Evolutionary conservation across 495 filamentous ascomycete genomes (phyloP).

Genomic region (Neurospora sp.): DNA sequence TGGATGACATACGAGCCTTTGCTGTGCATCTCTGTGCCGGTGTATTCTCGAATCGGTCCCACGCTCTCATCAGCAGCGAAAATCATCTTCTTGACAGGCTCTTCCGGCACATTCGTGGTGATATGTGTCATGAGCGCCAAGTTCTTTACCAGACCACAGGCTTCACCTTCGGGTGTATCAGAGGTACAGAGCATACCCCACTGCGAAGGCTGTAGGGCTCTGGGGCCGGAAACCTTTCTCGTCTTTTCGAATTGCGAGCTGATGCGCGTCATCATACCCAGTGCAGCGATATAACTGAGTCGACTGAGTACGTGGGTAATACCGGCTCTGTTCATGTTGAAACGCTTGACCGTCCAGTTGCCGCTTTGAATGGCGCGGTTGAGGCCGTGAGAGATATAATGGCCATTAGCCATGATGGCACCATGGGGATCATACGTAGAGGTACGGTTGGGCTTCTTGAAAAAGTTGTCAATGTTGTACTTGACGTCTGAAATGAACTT

Average conservation of each 20-base stretch:
- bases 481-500: conserved; percentile 81
- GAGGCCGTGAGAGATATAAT: conserved; percentile 79
- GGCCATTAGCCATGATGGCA: conserved; percentile 64
- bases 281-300: conserved; percentile 88
- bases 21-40: conserved; percentile 73
- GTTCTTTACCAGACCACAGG: conserved; percentile 97
- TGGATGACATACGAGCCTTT: conserved; percentile 83
- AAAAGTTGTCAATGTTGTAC: conserved; percentile 80
- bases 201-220: conserved; percentile 91
- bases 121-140: conserved; percentile 98
- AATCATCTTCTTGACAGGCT: conserved; percentile 68
- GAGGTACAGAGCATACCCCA: conserved; percentile 96
- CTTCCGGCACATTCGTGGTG: conserved; percentile 89
- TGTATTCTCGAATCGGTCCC: conserved; percentile 49
- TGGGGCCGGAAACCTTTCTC: conserved; percentile 85
- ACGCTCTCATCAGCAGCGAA: conserved; percentile 60
- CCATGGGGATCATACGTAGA: conserved; percentile 76
- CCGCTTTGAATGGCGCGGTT: conserved; percentile 91
- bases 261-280: conserved; percentile 99
- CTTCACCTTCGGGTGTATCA: conserved; percentile 96
- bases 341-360: conserved; percentile 95
- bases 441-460: conserved; percentile 81
- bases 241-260: conserved; percentile 98
- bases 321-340: conserved; percentile 95
- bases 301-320: conserved; percentile 95